phyloP scores from a whole-genome alignment of 129 eudicot genomes.

The Smallanthus sonchifolius region DNA sequence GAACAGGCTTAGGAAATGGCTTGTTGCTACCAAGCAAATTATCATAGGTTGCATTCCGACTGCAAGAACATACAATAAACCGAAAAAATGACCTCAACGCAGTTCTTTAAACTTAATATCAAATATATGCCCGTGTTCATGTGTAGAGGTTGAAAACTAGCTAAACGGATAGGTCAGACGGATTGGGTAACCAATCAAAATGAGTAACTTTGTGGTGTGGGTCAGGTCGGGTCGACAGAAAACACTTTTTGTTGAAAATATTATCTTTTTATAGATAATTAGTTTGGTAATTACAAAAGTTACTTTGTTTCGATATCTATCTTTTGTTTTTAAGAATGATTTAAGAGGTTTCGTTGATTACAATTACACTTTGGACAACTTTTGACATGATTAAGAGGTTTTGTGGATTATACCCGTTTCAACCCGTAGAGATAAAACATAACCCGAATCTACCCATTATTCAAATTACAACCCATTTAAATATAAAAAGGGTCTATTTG shows the following conservation, averaged over 20 bases:
- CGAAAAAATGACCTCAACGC: neutral
- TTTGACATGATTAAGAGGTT: neutral
- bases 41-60: slow-evolving; percentile 62
- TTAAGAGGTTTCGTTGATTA: neutral
- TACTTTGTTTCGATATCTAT: no score
- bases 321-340: neutral
- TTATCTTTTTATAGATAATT: no score
- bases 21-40: slow-evolving; percentile 66
- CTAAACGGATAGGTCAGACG: no score
- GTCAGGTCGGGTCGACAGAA: no score
- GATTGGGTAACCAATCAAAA: neutral
- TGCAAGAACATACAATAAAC: slow-evolving; percentile 30
- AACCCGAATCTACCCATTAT: neutral
- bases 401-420: neutral
- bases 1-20: slow-evolving; percentile 56
- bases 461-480: no score
- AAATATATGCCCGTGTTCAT: neutral
- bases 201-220: no score
- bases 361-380: neutral
- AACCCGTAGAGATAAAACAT: neutral
- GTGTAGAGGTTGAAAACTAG: no score
- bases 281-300: neutral
- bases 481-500: no score
- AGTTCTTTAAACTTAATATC: neutral
- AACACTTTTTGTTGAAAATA: no score